phyloP scores from a whole-genome alignment of 768 basidiomycete genomes.

The Calocybe gangraenosa region DNA sequence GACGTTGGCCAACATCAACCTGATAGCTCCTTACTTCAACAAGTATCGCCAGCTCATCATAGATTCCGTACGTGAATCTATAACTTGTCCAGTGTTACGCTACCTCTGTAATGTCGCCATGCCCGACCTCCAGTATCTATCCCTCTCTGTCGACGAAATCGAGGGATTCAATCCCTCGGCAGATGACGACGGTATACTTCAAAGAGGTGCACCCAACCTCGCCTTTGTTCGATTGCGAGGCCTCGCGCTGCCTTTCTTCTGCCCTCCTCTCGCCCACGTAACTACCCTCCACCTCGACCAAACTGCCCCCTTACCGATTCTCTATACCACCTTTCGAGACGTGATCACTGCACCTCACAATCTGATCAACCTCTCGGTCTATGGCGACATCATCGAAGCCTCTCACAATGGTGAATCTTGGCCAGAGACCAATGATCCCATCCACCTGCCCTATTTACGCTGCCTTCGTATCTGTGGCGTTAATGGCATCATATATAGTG shows the following conservation, averaged over 20 bases:
- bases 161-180: constrained; percentile 16
- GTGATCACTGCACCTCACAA: constrained; percentile 29
- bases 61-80: constrained; percentile 22
- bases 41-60: constrained; percentile 35
- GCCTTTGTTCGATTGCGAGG: constrained; percentile 40
- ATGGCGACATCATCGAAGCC: constrained; percentile 34
- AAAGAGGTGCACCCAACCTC: constrained; percentile 25
- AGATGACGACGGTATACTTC: constrained; percentile 23
- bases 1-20: constrained; percentile 23
- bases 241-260: constrained; percentile 35
- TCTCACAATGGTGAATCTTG: constrained; percentile 16
- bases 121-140: constrained; percentile 34
- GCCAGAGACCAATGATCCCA: constrained; percentile 19
- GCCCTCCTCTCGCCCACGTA: constrained; percentile 29
- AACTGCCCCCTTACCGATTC: constrained; percentile 29
- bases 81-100: constrained; percentile 22
- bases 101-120: constrained; percentile 24
- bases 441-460: constrained; percentile 31
- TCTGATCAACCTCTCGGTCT: constrained; percentile 38
- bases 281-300: constrained; percentile 44
- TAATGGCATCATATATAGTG: constrained; percentile 31
- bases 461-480: constrained; percentile 39
- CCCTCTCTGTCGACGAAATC: constrained; percentile 29
- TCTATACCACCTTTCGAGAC: constrained; percentile 27
- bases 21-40: constrained; percentile 25